These are phyloP conservation scores for Rhodotorula sp. DNA, from an alignment of 1,284 basidiomycete species.

Conservation along the genomic window DNA sequence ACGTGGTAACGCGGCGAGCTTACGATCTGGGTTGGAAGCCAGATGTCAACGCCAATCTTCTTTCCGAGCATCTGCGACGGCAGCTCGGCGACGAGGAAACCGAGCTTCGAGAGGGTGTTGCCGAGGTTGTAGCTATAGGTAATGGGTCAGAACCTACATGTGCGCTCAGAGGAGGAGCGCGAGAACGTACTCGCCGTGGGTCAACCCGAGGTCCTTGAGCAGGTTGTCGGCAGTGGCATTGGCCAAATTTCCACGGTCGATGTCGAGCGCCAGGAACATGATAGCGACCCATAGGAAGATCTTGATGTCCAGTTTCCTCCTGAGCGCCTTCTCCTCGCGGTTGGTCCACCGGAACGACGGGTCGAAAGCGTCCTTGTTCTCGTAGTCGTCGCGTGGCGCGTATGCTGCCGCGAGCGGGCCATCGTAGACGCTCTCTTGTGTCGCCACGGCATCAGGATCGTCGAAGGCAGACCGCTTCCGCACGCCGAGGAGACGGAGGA, in stretches of 20 bases:
- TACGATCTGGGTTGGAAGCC: constrained; percentile 15
- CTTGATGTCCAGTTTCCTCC: constrained; percentile 42
- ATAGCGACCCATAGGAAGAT: constrained; percentile 21
- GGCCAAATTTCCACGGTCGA: constrained; percentile 41
- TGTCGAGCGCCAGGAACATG: constrained; percentile 42
- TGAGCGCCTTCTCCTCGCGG: constrained; percentile 46
- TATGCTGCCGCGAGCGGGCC: constrained; percentile 22
- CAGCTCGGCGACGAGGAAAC: constrained; percentile 28
- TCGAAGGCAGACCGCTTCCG: neutral
- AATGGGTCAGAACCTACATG: too few species aligned
- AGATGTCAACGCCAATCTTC: constrained; percentile 46
- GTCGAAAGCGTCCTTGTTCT: constrained; percentile 45
- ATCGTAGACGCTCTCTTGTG: constrained; percentile 30
- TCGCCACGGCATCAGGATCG: constrained; percentile 19
- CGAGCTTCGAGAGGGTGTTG: constrained; percentile 38
- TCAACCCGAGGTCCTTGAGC: constrained; percentile 48
- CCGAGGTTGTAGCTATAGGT: constrained; percentile 46
- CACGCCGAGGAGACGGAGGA: neutral
- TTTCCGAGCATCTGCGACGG: constrained; percentile 47
- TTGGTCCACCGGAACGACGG: constrained; percentile 48
- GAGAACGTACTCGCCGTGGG: constrained; percentile 42
- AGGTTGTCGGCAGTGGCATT: constrained; percentile 47
- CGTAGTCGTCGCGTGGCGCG: constrained; percentile 17
- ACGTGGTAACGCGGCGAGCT: too few species aligned
- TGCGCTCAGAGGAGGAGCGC: too few species aligned